phyloP scores from a whole-genome alignment of 495 filamentous ascomycete species.

The Penicillium soppii region DNA sequence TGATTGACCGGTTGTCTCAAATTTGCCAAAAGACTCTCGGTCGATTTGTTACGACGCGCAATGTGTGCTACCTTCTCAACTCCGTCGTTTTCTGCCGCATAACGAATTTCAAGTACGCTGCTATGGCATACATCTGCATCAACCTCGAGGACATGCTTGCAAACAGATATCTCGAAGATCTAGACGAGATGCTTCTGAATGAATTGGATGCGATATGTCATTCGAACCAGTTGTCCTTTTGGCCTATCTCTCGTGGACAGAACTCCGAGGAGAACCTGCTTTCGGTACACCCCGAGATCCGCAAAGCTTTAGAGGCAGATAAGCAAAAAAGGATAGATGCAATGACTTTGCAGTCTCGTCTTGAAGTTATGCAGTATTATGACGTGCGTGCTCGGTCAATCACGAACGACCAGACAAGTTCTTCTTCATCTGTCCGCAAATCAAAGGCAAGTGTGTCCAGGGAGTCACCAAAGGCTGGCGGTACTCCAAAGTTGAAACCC shows the following conservation, averaged over 20 bases:
- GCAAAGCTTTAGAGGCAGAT: slow-evolving; percentile 51
- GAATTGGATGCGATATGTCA: slow-evolving; percentile 78
- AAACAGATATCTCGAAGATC: slow-evolving; percentile 67
- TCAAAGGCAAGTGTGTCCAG: slow-evolving; percentile 45
- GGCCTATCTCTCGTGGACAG: slow-evolving; percentile 72
- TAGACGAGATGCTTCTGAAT: slow-evolving; percentile 78
- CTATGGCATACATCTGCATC: slow-evolving; percentile 80
- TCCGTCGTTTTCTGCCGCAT: slow-evolving; percentile 78
- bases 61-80: slow-evolving; percentile 81
- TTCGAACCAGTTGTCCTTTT: slow-evolving; percentile 74
- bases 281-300: slow-evolving; percentile 67
- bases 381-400: slow-evolving; percentile 42
- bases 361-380: slow-evolving; percentile 59
- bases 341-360: slow-evolving; percentile 56
- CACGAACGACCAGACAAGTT: slow-evolving; percentile 48
- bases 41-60: slow-evolving; percentile 82
- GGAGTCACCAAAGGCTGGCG: slow-evolving; percentile 41
- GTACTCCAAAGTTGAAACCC: slow-evolving; percentile 60
- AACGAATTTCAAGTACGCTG: slow-evolving; percentile 82
- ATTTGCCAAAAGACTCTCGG: slow-evolving; percentile 87
- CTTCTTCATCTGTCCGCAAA: slow-evolving; percentile 57
- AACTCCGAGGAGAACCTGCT: slow-evolving; percentile 68
- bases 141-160: slow-evolving; percentile 1
- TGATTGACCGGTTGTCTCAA: slow-evolving; percentile 88
- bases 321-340: slow-evolving; percentile 58